phyloP scores from a whole-genome alignment of 2,329 filamentous ascomycete genomes.

The Huntiella abstrusa region DNA sequence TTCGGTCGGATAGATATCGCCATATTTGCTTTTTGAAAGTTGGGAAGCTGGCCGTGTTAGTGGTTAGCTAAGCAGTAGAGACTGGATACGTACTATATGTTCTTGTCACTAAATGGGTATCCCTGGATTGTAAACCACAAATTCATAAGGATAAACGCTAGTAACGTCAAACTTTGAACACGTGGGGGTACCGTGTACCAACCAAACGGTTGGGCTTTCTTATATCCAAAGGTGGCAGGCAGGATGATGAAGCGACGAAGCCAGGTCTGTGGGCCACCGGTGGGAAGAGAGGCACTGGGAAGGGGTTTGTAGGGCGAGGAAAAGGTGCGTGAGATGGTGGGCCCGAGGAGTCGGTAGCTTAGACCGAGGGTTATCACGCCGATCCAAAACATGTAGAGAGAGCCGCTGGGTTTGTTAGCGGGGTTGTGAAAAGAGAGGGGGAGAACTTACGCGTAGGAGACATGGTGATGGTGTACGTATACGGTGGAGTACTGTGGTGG shows the following conservation, averaged over 20 bases:
- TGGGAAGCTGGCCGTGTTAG: slow-evolving; percentile 18
- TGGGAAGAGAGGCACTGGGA: background rate
- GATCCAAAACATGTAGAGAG: slow-evolving; percentile 20
- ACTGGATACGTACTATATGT: slow-evolving; percentile 21
- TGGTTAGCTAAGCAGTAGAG: background rate
- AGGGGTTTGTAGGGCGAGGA: no score
- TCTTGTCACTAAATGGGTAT: slow-evolving; percentile 21
- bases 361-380: slow-evolving; percentile 21
- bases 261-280: slow-evolving; percentile 14
- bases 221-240: slow-evolving; percentile 26
- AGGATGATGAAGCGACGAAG: slow-evolving; percentile 19
- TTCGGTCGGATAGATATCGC: slow-evolving; percentile 43
- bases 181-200: slow-evolving; percentile 27
- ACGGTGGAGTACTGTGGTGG: slow-evolving; percentile 20
- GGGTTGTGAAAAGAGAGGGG: background rate
- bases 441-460: background rate
- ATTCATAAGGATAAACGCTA: slow-evolving; percentile 22
- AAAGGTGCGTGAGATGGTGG: background rate
- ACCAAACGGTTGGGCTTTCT: slow-evolving; percentile 24
- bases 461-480: slow-evolving; percentile 11
- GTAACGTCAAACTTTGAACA: slow-evolving; percentile 24
- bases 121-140: slow-evolving; percentile 20
- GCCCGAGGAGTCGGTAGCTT: slow-evolving; percentile 15
- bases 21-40: slow-evolving; percentile 19
- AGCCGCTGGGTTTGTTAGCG: background rate